These are phyloP conservation scores for Tricholoma sp. DNA, from an alignment of 768 basidiomycete species.

Conservation along the genomic window DNA sequence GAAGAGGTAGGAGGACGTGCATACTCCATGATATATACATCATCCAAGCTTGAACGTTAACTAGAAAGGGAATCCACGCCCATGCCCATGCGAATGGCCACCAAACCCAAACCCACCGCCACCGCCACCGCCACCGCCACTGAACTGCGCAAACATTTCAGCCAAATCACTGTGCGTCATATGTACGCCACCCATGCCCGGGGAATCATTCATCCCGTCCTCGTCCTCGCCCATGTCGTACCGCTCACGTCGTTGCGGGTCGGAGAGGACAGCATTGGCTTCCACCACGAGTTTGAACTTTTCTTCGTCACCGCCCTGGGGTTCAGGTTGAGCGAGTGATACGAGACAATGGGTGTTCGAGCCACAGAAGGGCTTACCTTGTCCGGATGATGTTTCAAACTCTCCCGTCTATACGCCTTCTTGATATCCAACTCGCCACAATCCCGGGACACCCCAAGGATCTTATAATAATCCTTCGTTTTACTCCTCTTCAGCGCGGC, in stretches of 20 bases:
- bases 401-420: conserved; percentile 87
- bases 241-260: conserved; percentile 62
- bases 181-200: conserved; percentile 34
- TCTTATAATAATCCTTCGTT: conserved; percentile 88
- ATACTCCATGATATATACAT: too few relatives aligned
- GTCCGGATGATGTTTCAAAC: conserved; percentile 80
- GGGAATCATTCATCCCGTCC: conserved; percentile 48
- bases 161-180: conserved; percentile 49
- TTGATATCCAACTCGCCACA: conserved; percentile 73
- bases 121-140: conserved; percentile 37
- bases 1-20: too few relatives aligned
- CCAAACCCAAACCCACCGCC: conserved; percentile 13
- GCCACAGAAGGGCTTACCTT: conserved; percentile 42
- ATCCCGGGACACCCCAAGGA: conserved; percentile 56
- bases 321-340: too few relatives aligned
- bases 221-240: conserved; percentile 84
- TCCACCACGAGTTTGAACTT: conserved; percentile 90
- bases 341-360: conserved; percentile 4
- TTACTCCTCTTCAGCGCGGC: conserved; percentile 80
- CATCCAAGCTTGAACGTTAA: too few relatives aligned
- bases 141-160: conserved; percentile 61
- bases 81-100: too few relatives aligned
- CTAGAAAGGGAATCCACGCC: too few relatives aligned
- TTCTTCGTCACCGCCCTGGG: conserved; percentile 91
- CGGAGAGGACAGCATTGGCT: conserved; percentile 78